A percentile compares a stretch with the other conserved stretches of the same genome.
These are phyloP conservation scores for Verticillium nubilum DNA, from an alignment of 2,329 filamentous ascomycete genomes.

Conservation along the genomic window DNA sequence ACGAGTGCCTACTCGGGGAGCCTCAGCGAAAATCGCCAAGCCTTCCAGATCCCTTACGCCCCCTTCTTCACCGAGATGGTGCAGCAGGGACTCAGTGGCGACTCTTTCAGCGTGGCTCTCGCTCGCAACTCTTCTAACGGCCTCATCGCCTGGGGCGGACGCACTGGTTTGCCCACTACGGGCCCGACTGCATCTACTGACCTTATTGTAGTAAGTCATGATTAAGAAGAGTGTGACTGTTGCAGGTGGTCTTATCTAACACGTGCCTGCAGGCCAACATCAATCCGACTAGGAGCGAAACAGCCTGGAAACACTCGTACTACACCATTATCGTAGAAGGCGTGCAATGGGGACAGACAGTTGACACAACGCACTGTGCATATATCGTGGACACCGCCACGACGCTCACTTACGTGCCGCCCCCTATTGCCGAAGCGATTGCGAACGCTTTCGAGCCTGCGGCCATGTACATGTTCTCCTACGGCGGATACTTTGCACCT, in stretches of 20 bases:
- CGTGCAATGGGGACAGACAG: slow-evolving; percentile 35
- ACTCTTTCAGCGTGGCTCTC: slow-evolving; percentile 43
- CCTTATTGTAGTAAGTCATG: slow-evolving; percentile 39
- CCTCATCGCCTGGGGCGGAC: slow-evolving; percentile 39
- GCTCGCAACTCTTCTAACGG: slow-evolving; percentile 39
- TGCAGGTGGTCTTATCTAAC: background rate
- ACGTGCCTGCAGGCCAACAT: slow-evolving; percentile 35
- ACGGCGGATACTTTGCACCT: slow-evolving; percentile 41
- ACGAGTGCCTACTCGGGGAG: slow-evolving; percentile 41
- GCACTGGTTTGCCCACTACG: slow-evolving; percentile 26
- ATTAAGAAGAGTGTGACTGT: background rate
- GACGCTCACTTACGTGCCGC: slow-evolving; percentile 44
- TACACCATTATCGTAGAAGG: slow-evolving; percentile 49
- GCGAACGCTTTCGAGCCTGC: slow-evolving; percentile 39
- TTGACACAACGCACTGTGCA: slow-evolving; percentile 35
- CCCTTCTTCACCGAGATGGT: slow-evolving; percentile 45
- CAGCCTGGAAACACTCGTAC: slow-evolving; percentile 41
- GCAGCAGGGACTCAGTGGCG: slow-evolving; percentile 36
- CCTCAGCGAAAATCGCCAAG: slow-evolving; percentile 28
- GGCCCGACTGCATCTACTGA: slow-evolving; percentile 27
- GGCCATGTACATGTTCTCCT: slow-evolving; percentile 40
- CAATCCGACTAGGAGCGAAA: slow-evolving; percentile 25
- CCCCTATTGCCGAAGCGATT: slow-evolving; percentile 42
- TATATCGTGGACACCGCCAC: slow-evolving; percentile 49
- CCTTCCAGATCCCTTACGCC: slow-evolving; percentile 35